Base-by-base conservation (phyloP, 192 early-diverging fungal genomes). In the Lobosporangium transversale region DNA sequence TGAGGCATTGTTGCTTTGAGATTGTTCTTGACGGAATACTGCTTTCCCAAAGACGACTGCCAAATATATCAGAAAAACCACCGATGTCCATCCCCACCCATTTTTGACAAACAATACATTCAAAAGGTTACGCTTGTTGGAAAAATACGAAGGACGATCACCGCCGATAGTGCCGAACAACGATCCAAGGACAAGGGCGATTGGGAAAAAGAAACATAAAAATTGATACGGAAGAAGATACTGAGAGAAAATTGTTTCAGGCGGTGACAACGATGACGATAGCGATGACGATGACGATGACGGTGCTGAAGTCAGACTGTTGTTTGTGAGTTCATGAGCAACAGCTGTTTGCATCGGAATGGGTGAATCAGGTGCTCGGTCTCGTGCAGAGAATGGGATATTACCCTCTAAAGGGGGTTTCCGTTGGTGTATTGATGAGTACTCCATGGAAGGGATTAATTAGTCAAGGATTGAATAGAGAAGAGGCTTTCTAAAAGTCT, bases 11-110 rank as follows among this genome's bases (percentile, higher is more conserved):
- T 10, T 56, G 47, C 23, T 17, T 3, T 7, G 7, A 7, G 3
- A 61, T 26, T 64, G 71, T 40, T 15, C 63, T 23, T 69, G 74
- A 54, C 47, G 59, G 11, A 55, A 50, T 2, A 59, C n/a, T n/a
- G 54, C 50, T 17, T 78, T 79, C 18, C 71, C 71, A 15, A 71
- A 52, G 4, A 85, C 62, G 29, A 82, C 44, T 17, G 50, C 68
- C 4, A 91, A 56, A 52, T 88, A 87, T 10, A 80, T 23, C 20
- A 83, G 40, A 52, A 89, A 89, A 27, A 89, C 80, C 14, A 87
- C 42, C 24, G 88, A 86, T 0, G 94, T 95, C 95, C 95, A 97
- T 35, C 87, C 89, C 95, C 95, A 97, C 17, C 89, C 94, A 30
- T 79, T 78, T 81, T 97, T 97, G 58, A 88, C 94, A 83, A 94